These are phyloP conservation scores for Erysimum cheiri DNA, from an alignment of 441 rosid species.

Conservation along the genomic window DNA sequence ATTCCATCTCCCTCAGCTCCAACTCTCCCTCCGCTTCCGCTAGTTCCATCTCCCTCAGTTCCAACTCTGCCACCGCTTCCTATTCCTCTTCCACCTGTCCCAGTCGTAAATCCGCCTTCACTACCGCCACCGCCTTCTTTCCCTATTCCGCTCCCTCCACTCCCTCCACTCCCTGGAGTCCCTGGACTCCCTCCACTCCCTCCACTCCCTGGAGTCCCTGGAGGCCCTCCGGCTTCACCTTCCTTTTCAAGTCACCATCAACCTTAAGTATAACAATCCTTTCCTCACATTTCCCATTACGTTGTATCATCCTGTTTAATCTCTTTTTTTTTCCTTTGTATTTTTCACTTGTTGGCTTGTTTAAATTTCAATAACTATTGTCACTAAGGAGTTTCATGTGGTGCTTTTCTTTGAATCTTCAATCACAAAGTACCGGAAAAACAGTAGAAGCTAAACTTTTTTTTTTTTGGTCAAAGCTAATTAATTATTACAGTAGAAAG, in stretches of 20 bases:
- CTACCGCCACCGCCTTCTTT: conserved; percentile 55
- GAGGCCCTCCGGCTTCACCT: conserved; percentile 57
- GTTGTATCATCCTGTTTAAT: conserved; percentile 29
- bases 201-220: conserved; percentile 42
- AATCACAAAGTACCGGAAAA: background rate
- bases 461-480: too few relatives aligned
- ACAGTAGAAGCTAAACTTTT: background rate
- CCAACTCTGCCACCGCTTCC: conserved; percentile 3
- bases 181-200: conserved; percentile 52
- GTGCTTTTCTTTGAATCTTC: background rate
- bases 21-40: conserved; percentile 41
- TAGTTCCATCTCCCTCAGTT: conserved; percentile 41
- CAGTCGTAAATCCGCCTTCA: conserved; percentile 51
- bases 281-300: background rate
- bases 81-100: conserved; percentile 48
- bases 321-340: background rate
- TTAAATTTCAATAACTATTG: conserved; percentile 32
- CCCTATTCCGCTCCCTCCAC: conserved; percentile 52
- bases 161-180: conserved; percentile 11
- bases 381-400: background rate
- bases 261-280: conserved; percentile 15
- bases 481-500: too few relatives aligned
- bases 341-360: conserved; percentile 32
- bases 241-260: conserved; percentile 45
- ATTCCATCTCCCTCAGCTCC: conserved; percentile 14